These are phyloP conservation scores for Cadophora malorum DNA, from an alignment of 2,329 filamentous ascomycete genomes.

Conservation along the genomic window DNA sequence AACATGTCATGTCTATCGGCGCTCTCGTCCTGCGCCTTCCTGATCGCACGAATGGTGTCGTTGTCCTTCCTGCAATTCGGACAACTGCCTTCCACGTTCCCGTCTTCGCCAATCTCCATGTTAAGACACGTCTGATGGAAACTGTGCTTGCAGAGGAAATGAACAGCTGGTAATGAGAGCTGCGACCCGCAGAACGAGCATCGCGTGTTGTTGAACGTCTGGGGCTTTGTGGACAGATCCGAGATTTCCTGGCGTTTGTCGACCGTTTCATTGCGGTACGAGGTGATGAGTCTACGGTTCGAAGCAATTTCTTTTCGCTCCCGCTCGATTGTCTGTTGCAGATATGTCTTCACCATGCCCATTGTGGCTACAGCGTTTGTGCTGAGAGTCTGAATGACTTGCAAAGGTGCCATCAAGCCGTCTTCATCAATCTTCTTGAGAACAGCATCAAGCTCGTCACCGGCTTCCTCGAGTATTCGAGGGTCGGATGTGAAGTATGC, in stretches of 20 bases:
- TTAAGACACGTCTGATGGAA: conserved; percentile 94
- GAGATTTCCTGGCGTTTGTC: conserved; percentile 79
- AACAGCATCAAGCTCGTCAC: conserved; percentile 81
- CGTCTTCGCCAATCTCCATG: conserved; percentile 50
- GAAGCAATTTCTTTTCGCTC: conserved; percentile 83
- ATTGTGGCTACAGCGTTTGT: conserved; percentile 87
- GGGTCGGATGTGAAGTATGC: conserved; percentile 91
- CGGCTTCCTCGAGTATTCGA: conserved; percentile 82
- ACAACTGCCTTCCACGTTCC: conserved; percentile 76
- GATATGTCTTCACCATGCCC: conserved; percentile 95
- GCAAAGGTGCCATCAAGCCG: conserved; percentile 91
- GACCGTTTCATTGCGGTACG: conserved; percentile 84
- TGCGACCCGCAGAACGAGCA: conserved; percentile 78
- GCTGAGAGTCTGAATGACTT: conserved; percentile 91
- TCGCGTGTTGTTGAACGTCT: conserved; percentile 87
- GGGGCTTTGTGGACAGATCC: conserved; percentile 78
- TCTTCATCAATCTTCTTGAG: conserved; percentile 88
- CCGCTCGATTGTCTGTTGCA: conserved; percentile 84
- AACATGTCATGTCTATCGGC: conserved; percentile 91
- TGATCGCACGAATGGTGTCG: conserved; percentile 85
- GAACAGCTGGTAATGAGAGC: conserved; percentile 87
- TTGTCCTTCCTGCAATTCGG: conserved; percentile 85
- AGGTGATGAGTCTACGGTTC: conserved; percentile 82
- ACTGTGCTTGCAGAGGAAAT: conserved; percentile 96
- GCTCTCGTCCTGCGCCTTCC: conserved; percentile 84